These are phyloP conservation scores for Nigrospora sphaerica DNA, from an alignment of 2,329 filamentous ascomycete genomes.

Conservation along the genomic window DNA sequence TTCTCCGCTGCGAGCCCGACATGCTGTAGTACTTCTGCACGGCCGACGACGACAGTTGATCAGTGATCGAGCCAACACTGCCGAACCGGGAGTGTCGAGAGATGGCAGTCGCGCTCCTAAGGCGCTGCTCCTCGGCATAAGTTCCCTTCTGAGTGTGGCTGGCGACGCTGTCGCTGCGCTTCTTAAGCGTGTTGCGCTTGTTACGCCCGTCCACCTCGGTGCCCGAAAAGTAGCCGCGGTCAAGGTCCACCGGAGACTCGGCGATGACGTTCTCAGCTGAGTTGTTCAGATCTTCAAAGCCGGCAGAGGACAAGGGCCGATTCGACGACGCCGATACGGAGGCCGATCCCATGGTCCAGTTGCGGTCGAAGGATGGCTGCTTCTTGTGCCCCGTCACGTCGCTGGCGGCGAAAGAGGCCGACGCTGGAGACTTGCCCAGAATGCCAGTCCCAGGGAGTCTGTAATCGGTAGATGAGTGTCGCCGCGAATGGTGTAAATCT, in stretches of 20 bases:
- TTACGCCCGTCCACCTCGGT: conserved; percentile 68
- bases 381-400: conserved; percentile 47
- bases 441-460: conserved; percentile 30
- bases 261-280: conserved; percentile 28
- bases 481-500: conserved; percentile 74
- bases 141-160: conserved; percentile 66
- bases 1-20: conserved; percentile 45
- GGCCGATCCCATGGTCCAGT: conserved; percentile 56
- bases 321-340: conserved; percentile 30
- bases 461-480: conserved; percentile 82
- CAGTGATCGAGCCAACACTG: conserved; percentile 68
- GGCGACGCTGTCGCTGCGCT: conserved; percentile 53
- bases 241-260: conserved; percentile 55
- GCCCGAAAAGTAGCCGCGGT: conserved; percentile 90
- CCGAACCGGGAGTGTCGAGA: conserved; percentile 72
- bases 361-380: conserved; percentile 62
- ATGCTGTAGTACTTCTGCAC: conserved; percentile 65
- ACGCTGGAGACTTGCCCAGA: conserved; percentile 25
- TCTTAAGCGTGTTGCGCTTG: conserved; percentile 72
- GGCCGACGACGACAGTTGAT: conserved; percentile 53
- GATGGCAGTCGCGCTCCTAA: conserved; percentile 57
- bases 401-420: conserved; percentile 33
- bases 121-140: conserved; percentile 66
- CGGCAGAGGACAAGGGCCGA: conserved; percentile 47
- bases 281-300: conserved; percentile 35